Evolutionary conservation across 2,329 filamentous ascomycete genomes (phyloP).

Genomic region (Pseudocercospora crystallina): DNA sequence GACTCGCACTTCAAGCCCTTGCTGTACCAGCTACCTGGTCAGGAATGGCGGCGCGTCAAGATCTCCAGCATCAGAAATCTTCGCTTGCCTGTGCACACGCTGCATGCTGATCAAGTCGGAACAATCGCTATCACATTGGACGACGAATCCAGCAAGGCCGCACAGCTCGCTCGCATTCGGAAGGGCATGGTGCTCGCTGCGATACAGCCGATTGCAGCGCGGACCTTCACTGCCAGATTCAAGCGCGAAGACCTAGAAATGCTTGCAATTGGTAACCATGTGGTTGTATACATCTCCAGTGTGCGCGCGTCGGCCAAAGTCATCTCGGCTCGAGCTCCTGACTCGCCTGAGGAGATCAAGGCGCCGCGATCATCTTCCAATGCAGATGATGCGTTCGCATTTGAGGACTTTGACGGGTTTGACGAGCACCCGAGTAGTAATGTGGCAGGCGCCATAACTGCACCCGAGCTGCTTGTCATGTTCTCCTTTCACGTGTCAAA

Average conservation of each 20-base stretch:
- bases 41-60: conserved; percentile 76
- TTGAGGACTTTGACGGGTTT: conserved; percentile 26
- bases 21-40: conserved; percentile 35
- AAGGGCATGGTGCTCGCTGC: conserved; percentile 81
- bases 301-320: conserved; percentile 80
- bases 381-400: conserved; percentile 24
- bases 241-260: conserved; percentile 60
- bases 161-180: conserved; percentile 46
- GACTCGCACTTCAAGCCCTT: conserved; percentile 25
- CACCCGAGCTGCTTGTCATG: conserved; percentile 52
- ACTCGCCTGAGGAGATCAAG: conserved; percentile 18
- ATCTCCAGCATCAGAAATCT: conserved; percentile 87
- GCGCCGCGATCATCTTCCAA: conserved; percentile 36
- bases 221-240: conserved; percentile 64
- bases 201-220: conserved; percentile 55
- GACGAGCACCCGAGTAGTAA: conserved; percentile 11
- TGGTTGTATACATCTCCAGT: conserved; percentile 85
- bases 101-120: conserved; percentile 81
- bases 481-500: conserved; percentile 68
- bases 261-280: conserved; percentile 65
- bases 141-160: conserved; percentile 23
- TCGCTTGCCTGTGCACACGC: conserved; percentile 73
- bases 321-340: conserved; percentile 42
- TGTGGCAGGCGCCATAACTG: conserved; percentile 27
- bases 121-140: conserved; percentile 74